Conservation (phyloP, 2,329 filamentous ascomycete species). For the Sporothrix dimorphospora region DNA sequence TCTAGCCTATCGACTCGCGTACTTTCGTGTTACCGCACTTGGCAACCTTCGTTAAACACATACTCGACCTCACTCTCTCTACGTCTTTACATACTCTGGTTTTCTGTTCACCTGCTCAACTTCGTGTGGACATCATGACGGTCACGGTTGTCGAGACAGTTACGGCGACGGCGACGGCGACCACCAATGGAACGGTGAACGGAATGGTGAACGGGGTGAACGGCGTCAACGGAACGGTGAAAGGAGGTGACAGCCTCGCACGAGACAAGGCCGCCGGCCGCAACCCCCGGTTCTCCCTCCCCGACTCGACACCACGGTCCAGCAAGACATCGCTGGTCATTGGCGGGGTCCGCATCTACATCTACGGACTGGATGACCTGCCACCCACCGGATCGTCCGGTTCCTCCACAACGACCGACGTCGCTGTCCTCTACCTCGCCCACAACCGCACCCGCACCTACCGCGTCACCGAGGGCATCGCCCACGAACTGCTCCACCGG, state of each 20-base stretch:
- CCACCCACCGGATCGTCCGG: not conserved
- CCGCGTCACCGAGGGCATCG: constrained; percentile 16
- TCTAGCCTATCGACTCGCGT: not conserved
- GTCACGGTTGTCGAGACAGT: not conserved
- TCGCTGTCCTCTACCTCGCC: constrained; percentile 17
- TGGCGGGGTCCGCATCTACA: constrained; percentile 14
- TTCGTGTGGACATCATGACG: not conserved
- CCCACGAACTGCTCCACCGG: constrained; percentile 10
- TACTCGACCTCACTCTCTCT: too few relatives aligned
- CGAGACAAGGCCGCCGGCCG: constrained; percentile 3
- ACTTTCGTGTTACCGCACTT: not conserved
- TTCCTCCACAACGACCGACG: not conserved
- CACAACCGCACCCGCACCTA: constrained; percentile 21
- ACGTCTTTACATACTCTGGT: too few relatives aligned
- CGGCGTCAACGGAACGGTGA: not conserved
- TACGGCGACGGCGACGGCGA: not conserved
- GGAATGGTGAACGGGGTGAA: not conserved
- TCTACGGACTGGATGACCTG: constrained; percentile 12
- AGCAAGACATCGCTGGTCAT: constrained; percentile 21
- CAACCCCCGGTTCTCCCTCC: constrained; percentile 8
- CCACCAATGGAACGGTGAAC: not conserved
- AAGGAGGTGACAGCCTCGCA: not conserved
- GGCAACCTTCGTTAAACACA: not conserved
- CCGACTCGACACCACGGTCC: constrained; percentile 2
- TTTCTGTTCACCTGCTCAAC: not conserved